A percentile compares a stretch with the other conserved stretches of the same genome.
Conservation (phyloP, 768 basidiomycete genomes). For the Tylopilus intermedius region DNA sequence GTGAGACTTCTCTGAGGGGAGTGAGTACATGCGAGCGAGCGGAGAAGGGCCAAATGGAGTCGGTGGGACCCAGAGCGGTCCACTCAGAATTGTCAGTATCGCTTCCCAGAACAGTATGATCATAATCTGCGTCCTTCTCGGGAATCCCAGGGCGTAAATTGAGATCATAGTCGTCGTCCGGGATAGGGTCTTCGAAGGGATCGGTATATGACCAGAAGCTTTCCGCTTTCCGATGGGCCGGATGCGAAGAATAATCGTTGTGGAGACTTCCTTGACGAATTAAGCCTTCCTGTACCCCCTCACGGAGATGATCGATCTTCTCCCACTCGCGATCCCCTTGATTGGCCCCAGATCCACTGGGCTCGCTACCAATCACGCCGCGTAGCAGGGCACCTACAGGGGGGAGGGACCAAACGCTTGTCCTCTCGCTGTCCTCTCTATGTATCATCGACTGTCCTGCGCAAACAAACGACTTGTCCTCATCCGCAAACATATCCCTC, state of each 20-base stretch:
- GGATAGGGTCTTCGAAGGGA: constrained; percentile 35
- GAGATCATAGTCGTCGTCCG: constrained; percentile 17
- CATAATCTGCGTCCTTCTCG: constrained; percentile 22
- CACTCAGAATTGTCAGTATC: constrained; percentile 12
- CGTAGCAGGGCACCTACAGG: constrained; percentile 32
- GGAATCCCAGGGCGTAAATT: constrained; percentile 7
- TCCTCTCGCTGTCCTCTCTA: constrained; percentile 41
- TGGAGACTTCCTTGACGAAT: constrained; percentile 18
- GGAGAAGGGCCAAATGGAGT: constrained; percentile 14
- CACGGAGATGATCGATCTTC: constrained; percentile 11
- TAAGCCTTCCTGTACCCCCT: constrained; percentile 15
- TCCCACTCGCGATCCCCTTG: constrained; percentile 19
- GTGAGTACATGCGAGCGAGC: constrained; percentile 27
- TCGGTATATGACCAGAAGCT: constrained; percentile 41
- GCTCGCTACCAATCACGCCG: constrained; percentile 26
- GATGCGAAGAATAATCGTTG: constrained; percentile 5
- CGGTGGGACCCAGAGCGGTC: constrained; percentile 11
- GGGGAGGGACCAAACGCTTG: constrained; percentile 49
- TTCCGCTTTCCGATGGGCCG: constrained; percentile 11
- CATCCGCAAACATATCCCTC: constrained; percentile 74
- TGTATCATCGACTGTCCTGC: constrained; percentile 16
- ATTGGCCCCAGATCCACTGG: constrained; percentile 21
- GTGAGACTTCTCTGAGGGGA: constrained; percentile 32
- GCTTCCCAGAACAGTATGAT: constrained; percentile 8
- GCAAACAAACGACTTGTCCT: constrained; percentile 53